Conservation (phyloP, 345 rosid species). For the Barbarea vulgaris region DNA sequence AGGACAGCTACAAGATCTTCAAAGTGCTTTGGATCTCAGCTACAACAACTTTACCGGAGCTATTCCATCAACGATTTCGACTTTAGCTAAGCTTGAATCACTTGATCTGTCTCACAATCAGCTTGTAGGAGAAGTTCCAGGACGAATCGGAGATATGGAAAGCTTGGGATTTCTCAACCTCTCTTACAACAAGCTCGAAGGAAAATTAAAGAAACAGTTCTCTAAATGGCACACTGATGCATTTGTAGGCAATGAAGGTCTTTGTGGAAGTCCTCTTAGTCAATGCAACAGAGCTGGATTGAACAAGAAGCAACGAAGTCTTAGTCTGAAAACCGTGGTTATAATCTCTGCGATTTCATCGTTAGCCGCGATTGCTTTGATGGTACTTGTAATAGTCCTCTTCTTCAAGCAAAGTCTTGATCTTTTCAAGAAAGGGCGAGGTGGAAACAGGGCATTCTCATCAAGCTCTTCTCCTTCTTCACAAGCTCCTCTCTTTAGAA, state of each 20-base stretch:
- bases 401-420: conserved; percentile 52
- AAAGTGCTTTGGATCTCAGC: conserved; percentile 80
- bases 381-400: conserved; percentile 48
- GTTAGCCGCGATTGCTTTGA: conserved; percentile 57
- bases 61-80: conserved; percentile 70
- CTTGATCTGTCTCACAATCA: conserved; percentile 71
- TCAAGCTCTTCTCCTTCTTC: conserved; percentile 55
- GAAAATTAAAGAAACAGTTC: conserved; percentile 62
- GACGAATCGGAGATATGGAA: conserved; percentile 64
- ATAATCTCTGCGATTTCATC: conserved; percentile 63
- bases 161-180: conserved; percentile 76
- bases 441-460: conserved; percentile 51
- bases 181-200: conserved; percentile 72
- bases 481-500: conserved; percentile 61
- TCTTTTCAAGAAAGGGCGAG: conserved; percentile 42
- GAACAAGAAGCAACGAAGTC: conserved; percentile 37
- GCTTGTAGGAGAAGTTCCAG: conserved; percentile 66
- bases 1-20: conserved; percentile 73
- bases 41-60: conserved; percentile 57
- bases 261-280: conserved; percentile 78
- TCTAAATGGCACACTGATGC: conserved; percentile 67
- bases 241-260: conserved; percentile 67
- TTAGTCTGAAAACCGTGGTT: conserved; percentile 52
- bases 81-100: conserved; percentile 65
- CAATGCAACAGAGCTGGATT: conserved; percentile 41